A percentile compares a stretch with the other conserved stretches of the same genome.
phyloP scores from a whole-genome alignment of 208 protist species.

The Acanthamoeba castellanii region DNA sequence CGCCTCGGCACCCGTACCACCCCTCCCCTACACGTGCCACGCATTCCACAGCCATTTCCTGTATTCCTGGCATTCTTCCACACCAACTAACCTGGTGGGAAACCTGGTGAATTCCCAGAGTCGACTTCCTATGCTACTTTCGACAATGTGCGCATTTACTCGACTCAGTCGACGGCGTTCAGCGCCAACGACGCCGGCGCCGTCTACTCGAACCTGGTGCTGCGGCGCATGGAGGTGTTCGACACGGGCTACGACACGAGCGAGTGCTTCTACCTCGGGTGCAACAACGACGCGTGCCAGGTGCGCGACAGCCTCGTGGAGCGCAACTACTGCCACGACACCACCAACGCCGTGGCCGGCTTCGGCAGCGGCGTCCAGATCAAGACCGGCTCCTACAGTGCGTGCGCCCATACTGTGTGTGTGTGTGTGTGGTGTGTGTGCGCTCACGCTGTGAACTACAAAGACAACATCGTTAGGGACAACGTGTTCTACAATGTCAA shows the following conservation, averaged over 20 bases:
- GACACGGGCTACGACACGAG: neutral
- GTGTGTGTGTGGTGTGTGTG: neutral
- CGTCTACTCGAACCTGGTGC: neutral
- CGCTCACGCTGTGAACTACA: too few species aligned
- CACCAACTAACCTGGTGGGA: too few species aligned
- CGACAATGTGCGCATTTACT: neutral
- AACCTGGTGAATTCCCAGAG: neutral
- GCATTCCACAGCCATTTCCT: too few species aligned
- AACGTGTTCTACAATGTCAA: neutral
- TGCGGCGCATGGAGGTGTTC: constrained; percentile 31
- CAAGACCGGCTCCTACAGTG: constrained; percentile 13
- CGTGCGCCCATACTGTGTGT: neutral
- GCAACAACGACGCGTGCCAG: neutral
- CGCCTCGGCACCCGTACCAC: neutral
- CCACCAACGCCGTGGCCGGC: neutral
- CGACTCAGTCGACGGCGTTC: neutral
- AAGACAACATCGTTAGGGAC: constrained; percentile 2
- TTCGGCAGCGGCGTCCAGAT: constrained; percentile 14
- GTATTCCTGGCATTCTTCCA: neutral
- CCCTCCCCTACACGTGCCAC: too few species aligned
- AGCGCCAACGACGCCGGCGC: neutral
- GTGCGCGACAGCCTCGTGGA: neutral
- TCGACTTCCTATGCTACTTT: neutral
- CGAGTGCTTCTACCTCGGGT: constrained; percentile 34
- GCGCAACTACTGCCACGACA: constrained; percentile 55